Base-by-base conservation (phyloP, 2,329 filamentous ascomycete genomes). In the Aspergillus pseudoterreus region DNA sequence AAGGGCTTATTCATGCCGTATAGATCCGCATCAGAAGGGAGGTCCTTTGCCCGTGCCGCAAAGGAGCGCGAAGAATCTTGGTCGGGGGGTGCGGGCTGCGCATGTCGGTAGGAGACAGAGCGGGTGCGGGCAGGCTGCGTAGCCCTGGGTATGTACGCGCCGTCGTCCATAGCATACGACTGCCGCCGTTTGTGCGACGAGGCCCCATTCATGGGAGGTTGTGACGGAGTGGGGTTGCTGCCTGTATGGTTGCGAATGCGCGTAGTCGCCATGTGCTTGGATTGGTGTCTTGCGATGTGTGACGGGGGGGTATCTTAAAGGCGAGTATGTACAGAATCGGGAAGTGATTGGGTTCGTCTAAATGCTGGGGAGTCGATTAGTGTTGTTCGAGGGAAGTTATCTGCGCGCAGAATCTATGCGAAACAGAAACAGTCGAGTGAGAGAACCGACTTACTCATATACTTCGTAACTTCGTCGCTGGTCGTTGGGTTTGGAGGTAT, bases 51-150 rank as follows among this genome's bases (percentile, higher is more conserved):
- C 54, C 66, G 57, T 11, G 59, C 56, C 15, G 63, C 59, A 42
- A 66, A 65, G 19, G 65, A 67, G n/a, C 59, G 56, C 10, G 53
- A 39, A 22, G 48, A 47, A 27, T 55, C 45, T 30, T 42, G 52
- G 9, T 52, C 54, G 35, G 54, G 53, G 19, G 46, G 43, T 30
- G 47, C 47, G n/a, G 59, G 17, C 22, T n/a, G 39, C 6, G 35
- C 39, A 42, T 42, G 39, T 22, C 39, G 39, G 12, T 82, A 84
- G 63, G 80, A 83, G 33, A 78, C 62, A 4, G 85, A 82, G 36
- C 82, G 82, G 27, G 75, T 78, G 61, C 77, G 78, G 49, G 85
- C 82, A 24, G 78, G 80, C 58, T 88, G 85, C 57, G 85, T 82
- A 32, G 80, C 82, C 45, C 76, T 73, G 15, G 82, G 78, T 10